Base-by-base conservation (phyloP, 139 green algal species). In the Coccomyxa sp. region DNA sequence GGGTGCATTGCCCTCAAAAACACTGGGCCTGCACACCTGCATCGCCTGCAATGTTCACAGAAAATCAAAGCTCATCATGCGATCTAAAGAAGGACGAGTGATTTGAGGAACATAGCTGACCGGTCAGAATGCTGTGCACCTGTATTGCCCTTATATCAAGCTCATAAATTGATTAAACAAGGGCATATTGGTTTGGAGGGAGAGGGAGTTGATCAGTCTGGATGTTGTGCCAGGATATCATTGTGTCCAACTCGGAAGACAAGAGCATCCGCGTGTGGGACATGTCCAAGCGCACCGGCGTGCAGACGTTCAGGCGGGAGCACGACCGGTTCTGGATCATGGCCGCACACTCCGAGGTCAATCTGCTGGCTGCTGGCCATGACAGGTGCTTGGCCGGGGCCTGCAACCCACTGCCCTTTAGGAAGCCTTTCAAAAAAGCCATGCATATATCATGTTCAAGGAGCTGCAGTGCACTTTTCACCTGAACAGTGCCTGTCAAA, bases 261-360 rank as follows among this genome's bases (percentile, higher is more conserved):
- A 98, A 98, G 89, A 95, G 85, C 86, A 97, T 99, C 86, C 92
- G 97, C 25, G 97, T 99, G 75, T 99, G 97, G 97, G 97, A 99
- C 92, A 97, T 99, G 95, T 96, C 91, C 67, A 99, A 99, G 91
- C 93, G 97, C 86, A 94, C 94, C 21, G 96, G 95, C 31, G 95
- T 98, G 87, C 97, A 99, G 92, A 99, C 97, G 15, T 99, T 99
- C 93, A 88, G 95, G 83, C 89, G 95, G 17, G 95, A 98, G 91
- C 92, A 97, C 82, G 95, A 98, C 91, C 82, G 94, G 57, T 98
- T 98, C 91, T 98, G 95, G 95, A 98, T 99, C 89, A 93, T 99
- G 32, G 87, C 94, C 45, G 95, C 94, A 13, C 97, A 99, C 91
- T 96, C 97, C 0, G 94, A 98, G 82, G 94, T 99, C 87, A 99